These are phyloP conservation scores for Russula vinacea DNA, from an alignment of 768 basidiomycete genomes.

Conservation along the genomic window DNA sequence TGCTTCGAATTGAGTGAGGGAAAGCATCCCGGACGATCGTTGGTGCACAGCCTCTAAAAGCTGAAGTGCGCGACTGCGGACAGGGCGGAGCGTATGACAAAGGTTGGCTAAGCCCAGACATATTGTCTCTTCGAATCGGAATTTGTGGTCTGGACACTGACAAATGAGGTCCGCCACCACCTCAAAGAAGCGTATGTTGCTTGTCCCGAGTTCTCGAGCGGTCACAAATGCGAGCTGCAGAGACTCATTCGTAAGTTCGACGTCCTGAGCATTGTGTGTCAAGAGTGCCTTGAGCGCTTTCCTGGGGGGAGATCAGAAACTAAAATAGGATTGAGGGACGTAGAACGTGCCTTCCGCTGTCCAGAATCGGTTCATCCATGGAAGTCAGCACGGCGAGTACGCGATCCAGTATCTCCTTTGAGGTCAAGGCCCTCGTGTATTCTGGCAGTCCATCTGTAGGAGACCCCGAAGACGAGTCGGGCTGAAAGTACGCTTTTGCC, in stretches of 20 bases:
- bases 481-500: slow-evolving; percentile 76
- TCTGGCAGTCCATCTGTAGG: slow-evolving; percentile 61
- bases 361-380: slow-evolving; percentile 47
- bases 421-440: slow-evolving; percentile 51
- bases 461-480: slow-evolving; percentile 55
- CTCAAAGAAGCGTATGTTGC: slow-evolving; percentile 70
- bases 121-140: slow-evolving; percentile 68
- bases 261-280: slow-evolving; percentile 48
- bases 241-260: slow-evolving; percentile 58
- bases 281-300: slow-evolving; percentile 74
- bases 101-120: slow-evolving; percentile 84
- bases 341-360: slow-evolving; percentile 60
- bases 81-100: slow-evolving; percentile 60
- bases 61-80: slow-evolving; percentile 74
- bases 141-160: slow-evolving; percentile 51
- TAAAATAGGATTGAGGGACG: slow-evolving; percentile 1
- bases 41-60: slow-evolving; percentile 72
- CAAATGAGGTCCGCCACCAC: slow-evolving; percentile 69
- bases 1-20: slow-evolving; percentile 71
- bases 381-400: slow-evolving; percentile 68
- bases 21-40: slow-evolving; percentile 60
- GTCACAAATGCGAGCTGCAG: slow-evolving; percentile 68
- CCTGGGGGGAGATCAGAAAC: slow-evolving; percentile 42
- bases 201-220: slow-evolving; percentile 50
- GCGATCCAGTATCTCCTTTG: slow-evolving; percentile 56